Base-by-base conservation (phyloP, 352 stramenopile species). In the Salisapilia sapeloensis region DNA sequence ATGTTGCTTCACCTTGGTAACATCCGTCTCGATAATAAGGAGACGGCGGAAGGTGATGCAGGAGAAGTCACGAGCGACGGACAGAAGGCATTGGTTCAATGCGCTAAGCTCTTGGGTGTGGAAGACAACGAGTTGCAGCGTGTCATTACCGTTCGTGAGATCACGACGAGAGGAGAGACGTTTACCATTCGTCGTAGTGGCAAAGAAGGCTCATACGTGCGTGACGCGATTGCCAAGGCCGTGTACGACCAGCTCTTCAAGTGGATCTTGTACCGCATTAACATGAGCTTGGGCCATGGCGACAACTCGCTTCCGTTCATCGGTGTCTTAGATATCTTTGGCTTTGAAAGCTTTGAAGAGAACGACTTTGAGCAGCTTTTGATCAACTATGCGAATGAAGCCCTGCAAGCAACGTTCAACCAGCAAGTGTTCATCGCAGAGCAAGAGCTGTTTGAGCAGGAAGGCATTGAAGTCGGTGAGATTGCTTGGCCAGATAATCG, bases 321-420 rank as follows among this genome's bases (percentile, higher is more conserved):
- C 46, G 92, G 89, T 19, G 71, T 97, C 18, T 54, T 97, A 13
- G 92, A 98, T 74, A 98, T 97, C 49, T 98, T 97, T 55, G 92
- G 92, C 12, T 98, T 98, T 46, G 92, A 98, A 52, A 93, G 80
- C 4, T 97, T 98, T 45, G 72, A 91, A 35, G 58, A 80, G 24
- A 97, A 97, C 48, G 76, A 85, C 40, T 85, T 92, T 33, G 78
- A 92, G 50, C 77, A 92, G 48, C 42, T 93, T 32, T 46, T 92
- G 26, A 92, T 92, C 41, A 93, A 92, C 59, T 93, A 79, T 46
- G 75, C 78, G 19, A 92, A 93, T 48, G 78, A 93, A 46, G 65
- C 72, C 11, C 51, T 93, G 11, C 77, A 92, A 48, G 64, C 66
- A 33, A 87, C 71, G 22, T 93, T 93, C 42, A 93, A 91, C 58